Evolutionary conservation across 2,329 filamentous ascomycete species (phyloP).

Genomic region (Epichloe bromicola): DNA sequence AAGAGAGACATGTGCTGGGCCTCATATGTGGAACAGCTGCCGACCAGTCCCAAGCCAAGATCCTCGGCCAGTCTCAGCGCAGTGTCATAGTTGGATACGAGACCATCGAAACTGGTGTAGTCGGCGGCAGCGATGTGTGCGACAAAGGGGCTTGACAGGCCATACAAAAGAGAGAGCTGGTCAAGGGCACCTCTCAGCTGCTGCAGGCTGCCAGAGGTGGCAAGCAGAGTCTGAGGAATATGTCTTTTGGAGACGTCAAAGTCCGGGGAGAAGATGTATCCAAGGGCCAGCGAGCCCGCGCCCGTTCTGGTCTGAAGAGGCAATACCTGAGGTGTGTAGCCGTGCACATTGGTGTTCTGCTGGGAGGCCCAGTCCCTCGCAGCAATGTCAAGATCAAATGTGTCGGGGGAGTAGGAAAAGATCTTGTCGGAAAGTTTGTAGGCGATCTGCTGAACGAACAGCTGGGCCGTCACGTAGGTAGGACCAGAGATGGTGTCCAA

Average conservation of each 20-base stretch:
- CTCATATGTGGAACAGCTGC: slow-evolving; percentile 79
- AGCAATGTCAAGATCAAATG: slow-evolving; percentile 79
- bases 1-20: slow-evolving; percentile 92
- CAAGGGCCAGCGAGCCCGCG: slow-evolving; percentile 80
- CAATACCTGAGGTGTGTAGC: slow-evolving; percentile 64
- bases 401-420: slow-evolving; percentile 90
- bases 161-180: slow-evolving; percentile 82
- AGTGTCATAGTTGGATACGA: slow-evolving; percentile 78
- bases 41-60: slow-evolving; percentile 72
- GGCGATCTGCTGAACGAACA: slow-evolving; percentile 88
- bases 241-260: slow-evolving; percentile 89
- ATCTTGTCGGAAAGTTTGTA: slow-evolving; percentile 94
- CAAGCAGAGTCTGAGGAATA: slow-evolving; percentile 82
- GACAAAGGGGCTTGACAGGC: slow-evolving; percentile 83
- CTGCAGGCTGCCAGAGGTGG: slow-evolving; percentile 68
- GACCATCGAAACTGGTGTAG: slow-evolving; percentile 54
- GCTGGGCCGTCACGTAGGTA: slow-evolving; percentile 86
- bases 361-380: slow-evolving; percentile 62
- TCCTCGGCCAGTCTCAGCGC: slow-evolving; percentile 77
- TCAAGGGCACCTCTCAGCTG: slow-evolving; percentile 76
- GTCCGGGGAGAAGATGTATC: slow-evolving; percentile 96
- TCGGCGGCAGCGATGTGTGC: slow-evolving; percentile 87
- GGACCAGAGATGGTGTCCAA: slow-evolving; percentile 62
- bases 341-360: slow-evolving; percentile 66
- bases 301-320: slow-evolving; percentile 78